Evolutionary conservation across 2,329 filamentous ascomycete species (phyloP).

Genomic region (Diaporthe ilicicola): DNA sequence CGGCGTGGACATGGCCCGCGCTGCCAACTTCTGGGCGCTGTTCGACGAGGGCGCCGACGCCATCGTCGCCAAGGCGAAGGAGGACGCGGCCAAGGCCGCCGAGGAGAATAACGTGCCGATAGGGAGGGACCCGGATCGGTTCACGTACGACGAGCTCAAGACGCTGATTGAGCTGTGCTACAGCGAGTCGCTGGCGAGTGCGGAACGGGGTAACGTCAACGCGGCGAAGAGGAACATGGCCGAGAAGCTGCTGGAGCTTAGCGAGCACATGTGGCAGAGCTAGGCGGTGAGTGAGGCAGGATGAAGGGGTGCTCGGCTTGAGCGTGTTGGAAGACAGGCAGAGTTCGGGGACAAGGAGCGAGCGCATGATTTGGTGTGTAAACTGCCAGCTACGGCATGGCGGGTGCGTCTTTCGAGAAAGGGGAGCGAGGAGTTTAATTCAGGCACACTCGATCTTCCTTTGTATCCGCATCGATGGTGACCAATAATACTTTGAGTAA

Average conservation of each 20-base stretch:
- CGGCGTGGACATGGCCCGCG: constrained; percentile 69
- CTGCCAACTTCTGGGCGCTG: constrained; percentile 74
- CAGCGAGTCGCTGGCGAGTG: constrained; percentile 71
- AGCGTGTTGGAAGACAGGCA: neutral
- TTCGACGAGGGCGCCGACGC: constrained; percentile 72
- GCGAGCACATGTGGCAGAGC: constrained; percentile 76
- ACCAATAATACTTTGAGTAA: neutral
- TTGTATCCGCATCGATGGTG: neutral
- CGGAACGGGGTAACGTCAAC: constrained; percentile 72
- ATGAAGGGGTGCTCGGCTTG: neutral
- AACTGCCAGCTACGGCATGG: neutral
- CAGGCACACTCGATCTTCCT: constrained; percentile 2
- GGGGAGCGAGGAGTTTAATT: constrained; percentile 25
- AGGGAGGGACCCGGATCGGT: constrained; percentile 51
- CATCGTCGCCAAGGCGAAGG: constrained; percentile 69
- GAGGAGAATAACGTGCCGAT: constrained; percentile 43
- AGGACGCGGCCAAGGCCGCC: constrained; percentile 47
- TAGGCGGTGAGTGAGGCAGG: constrained; percentile 36
- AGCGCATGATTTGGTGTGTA: neutral
- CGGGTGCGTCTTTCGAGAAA: constrained; percentile 6
- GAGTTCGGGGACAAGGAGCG: neutral
- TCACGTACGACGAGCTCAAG: constrained; percentile 73
- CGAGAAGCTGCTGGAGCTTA: constrained; percentile 74
- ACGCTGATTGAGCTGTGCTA: constrained; percentile 72
- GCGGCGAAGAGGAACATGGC: constrained; percentile 75